phyloP scores from a whole-genome alignment of 768 basidiomycete species.

The Tulasnella calospora region DNA sequence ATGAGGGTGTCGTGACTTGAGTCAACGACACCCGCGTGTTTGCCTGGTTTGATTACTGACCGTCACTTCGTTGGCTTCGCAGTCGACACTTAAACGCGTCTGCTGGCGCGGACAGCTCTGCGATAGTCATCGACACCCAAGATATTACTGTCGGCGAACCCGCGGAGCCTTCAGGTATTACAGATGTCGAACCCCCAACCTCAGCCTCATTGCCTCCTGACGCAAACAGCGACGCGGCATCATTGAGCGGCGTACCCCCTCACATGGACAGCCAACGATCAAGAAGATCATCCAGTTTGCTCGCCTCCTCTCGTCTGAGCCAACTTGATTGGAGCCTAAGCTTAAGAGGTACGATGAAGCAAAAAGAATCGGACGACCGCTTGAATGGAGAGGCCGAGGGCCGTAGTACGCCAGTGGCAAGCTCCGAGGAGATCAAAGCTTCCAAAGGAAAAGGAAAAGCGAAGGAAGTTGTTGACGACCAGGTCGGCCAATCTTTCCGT shows the following conservation, averaged over 20 bases:
- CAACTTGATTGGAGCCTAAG: constrained; percentile 25
- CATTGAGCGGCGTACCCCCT: constrained; percentile 17
- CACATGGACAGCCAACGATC: constrained; percentile 11
- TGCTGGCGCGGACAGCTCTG: neutral
- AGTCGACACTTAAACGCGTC: constrained; percentile 13
- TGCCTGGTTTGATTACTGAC: constrained; percentile 20
- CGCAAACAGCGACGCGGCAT: constrained; percentile 4
- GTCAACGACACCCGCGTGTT: neutral
- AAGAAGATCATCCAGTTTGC: constrained; percentile 20
- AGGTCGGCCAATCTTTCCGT: constrained; percentile 8
- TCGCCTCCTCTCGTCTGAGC: constrained; percentile 23
- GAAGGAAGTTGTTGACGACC: constrained; percentile 43
- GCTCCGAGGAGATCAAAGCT: constrained; percentile 2
- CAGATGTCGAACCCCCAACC: neutral
- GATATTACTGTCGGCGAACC: neutral
- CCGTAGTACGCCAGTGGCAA: neutral
- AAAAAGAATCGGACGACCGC: constrained; percentile 13
- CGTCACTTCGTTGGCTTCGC: neutral
- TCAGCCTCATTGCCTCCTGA: constrained; percentile 15
- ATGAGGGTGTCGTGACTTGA: neutral
- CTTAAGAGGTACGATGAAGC: constrained; percentile 14
- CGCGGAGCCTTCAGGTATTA: neutral
- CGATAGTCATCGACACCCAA: neutral
- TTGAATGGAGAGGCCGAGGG: neutral
- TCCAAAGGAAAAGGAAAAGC: constrained; percentile 42